Percentiles rank a stretch among this genome's conserved stretches.
These are phyloP conservation scores for Penicillium sp. DNA, from an alignment of 2,329 filamentous ascomycete species.

Conservation along the genomic window DNA sequence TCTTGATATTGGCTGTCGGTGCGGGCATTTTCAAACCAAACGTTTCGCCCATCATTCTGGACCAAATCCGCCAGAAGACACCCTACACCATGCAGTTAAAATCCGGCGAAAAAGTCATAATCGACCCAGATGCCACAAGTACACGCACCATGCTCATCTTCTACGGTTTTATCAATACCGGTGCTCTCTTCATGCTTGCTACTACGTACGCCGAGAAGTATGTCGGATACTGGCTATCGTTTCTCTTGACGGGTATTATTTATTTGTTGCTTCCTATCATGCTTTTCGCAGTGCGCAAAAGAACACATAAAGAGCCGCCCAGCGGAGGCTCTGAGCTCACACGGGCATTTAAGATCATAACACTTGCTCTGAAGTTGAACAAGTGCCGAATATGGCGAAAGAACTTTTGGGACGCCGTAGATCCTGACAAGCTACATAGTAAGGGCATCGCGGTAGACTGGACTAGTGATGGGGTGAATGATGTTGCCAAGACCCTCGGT, in stretches of 20 bases:
- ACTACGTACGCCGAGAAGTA: slow-evolving; percentile 41
- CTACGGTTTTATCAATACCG: slow-evolving; percentile 35
- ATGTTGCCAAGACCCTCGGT: slow-evolving; percentile 34
- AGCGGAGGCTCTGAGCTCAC: slow-evolving; percentile 34
- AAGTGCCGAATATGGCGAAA: slow-evolving; percentile 34
- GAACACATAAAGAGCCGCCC: slow-evolving; percentile 32
- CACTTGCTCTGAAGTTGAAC: slow-evolving; percentile 33
- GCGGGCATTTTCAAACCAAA: slow-evolving; percentile 42
- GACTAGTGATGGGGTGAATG: slow-evolving; percentile 38
- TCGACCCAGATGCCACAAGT: slow-evolving; percentile 49
- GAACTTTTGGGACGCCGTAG: slow-evolving; percentile 37
- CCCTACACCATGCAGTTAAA: slow-evolving; percentile 46
- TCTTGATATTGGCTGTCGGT: slow-evolving; percentile 41
- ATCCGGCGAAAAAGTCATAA: slow-evolving; percentile 47
- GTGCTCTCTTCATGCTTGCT: slow-evolving; percentile 38
- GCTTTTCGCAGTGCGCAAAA: slow-evolving; percentile 36
- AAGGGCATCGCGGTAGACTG: slow-evolving; percentile 33
- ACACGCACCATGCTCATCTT: slow-evolving; percentile 39
- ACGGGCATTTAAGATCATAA: slow-evolving; percentile 35
- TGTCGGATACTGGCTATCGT: slow-evolving; percentile 22
- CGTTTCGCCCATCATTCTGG: not conserved
- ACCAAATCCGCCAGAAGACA: slow-evolving; percentile 33
- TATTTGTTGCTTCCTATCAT: slow-evolving; percentile 40
- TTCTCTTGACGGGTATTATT: slow-evolving; percentile 30
- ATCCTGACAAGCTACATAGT: slow-evolving; percentile 32